Evolutionary conservation across 805 yeast genomes (phyloP), one percentile per base, ranked within the genome.

Genomic region (Pichia scutulata): DNA sequence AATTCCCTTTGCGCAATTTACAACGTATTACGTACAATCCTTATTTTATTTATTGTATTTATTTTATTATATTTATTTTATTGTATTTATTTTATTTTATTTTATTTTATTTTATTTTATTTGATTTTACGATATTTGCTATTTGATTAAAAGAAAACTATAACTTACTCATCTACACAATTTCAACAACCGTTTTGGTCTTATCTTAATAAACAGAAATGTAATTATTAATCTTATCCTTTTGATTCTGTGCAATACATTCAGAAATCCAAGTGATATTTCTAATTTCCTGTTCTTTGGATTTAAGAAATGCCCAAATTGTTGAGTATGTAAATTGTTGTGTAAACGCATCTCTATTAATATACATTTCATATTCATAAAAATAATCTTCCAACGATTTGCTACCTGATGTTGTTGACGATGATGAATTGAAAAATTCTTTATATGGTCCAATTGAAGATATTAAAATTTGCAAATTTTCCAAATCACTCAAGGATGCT

Each of bases 231-330:
- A 93, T 88, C 68, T 97, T 81, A 65, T 88, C 95, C 72, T 89
- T 88, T 75, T 93, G 99, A 66, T 89, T 90, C 69, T 95, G 99
- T 30, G 98, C 97, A 72, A 93, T 93, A 74, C 99, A 93, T 72
- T 93, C 99, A 46, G 98, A 96, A 51, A 93, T 92, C 99, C 99
- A 93, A n/a, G 98, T 89, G 57, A 93, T 85, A 67, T 93, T 93
- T 70, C 99, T 80, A 52, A 95, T 81, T 69, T 93, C 99, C 70
- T 95, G 99, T 70, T 93, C 99, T 63, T 86, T 86, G 18, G 96
- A 84, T 69, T 89, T 86, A 64, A 95, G 78, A 95, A 97, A 93
- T 7, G 97, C 96, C 93, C 97, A 93, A 50, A 93, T 75, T 2
- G 96, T 85, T 39, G 89, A 78, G 60, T 86, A 78, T 18, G 97